Percentiles rank a stretch among this genome's conserved stretches.
phyloP scores from a whole-genome alignment of 2,329 filamentous ascomycete genomes.

The Aspergillus costaricaensis region DNA sequence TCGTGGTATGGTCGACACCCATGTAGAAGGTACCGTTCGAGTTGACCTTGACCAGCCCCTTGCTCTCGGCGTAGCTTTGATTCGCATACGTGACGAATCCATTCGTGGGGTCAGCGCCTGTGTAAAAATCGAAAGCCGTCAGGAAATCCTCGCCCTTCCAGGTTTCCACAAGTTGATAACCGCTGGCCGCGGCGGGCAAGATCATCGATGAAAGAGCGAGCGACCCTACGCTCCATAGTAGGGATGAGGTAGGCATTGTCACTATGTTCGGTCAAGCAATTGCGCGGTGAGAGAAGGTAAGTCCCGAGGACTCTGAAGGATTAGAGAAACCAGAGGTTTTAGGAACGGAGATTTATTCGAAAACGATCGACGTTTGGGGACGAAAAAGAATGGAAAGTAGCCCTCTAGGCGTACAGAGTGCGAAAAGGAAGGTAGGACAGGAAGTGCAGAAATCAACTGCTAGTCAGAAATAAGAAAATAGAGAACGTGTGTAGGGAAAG shows the following conservation, averaged over 20 bases:
- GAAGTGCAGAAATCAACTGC: conserved; percentile 9
- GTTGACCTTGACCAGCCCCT: conserved; percentile 39
- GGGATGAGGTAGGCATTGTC: conserved; percentile 33
- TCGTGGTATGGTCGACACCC: conserved; percentile 47
- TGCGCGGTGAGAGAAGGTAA: background rate
- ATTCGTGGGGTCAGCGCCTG: conserved; percentile 50
- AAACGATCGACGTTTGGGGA: conserved; percentile 5
- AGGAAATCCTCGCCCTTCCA: conserved; percentile 53
- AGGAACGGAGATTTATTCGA: background rate
- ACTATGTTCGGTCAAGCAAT: background rate
- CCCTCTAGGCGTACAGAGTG: conserved; percentile 23
- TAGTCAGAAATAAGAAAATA: conserved; percentile 7
- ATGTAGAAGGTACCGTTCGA: conserved; percentile 43
- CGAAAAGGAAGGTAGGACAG: background rate
- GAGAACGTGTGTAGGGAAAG: conserved; percentile 17
- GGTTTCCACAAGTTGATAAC: conserved; percentile 43
- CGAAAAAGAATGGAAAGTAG: conserved; percentile 21
- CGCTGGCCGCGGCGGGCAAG: conserved; percentile 24
- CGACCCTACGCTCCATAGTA: conserved; percentile 34
- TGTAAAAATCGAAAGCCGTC: conserved; percentile 53
- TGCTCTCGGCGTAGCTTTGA: conserved; percentile 40
- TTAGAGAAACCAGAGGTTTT: conserved; percentile 5
- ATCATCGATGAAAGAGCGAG: conserved; percentile 33
- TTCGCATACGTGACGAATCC: conserved; percentile 55
- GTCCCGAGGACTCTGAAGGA: background rate